Base-by-base conservation (phyloP, 2,329 filamentous ascomycete species). In the Arachnomyces sp. region DNA sequence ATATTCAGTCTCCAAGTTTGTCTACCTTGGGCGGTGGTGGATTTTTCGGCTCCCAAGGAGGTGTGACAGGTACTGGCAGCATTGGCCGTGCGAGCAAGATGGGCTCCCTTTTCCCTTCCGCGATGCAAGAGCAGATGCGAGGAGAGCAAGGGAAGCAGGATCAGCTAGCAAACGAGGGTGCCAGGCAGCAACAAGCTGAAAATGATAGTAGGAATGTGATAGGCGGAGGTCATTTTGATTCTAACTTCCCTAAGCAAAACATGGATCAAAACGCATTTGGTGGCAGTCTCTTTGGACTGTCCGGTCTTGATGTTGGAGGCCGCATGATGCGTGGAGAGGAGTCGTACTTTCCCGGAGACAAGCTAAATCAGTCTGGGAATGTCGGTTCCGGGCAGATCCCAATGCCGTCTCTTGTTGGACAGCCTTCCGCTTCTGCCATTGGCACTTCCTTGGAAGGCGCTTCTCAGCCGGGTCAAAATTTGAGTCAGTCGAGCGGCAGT, bases 41-140 rank as follows among this genome's bases (percentile, higher is more conserved):
- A 11, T 58, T 88, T 33, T 88, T 92, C 57, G 82, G 82, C 4
- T 72, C 78, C n/a, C 61, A 65, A 45, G 63, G 70, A 31, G 67
- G 63, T 4, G 69, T 75, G 29, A 68, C 72, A 32, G 66, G 72
- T 15, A 71, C 79, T 5, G 81, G 82, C 37, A 82, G 82, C 38
- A 77, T 85, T 34, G 79, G 85, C 25, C 80, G 87, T 29, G 75
- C 78, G 4, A 92, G 85, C 68, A 93, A 89, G 62, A 72, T 95
- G 30, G 84, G 85, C 2, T 89, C 87, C 1, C 69, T 98, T 16
- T 95, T 98, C 56, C 89, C 90, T 7, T 69, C 80, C 1, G 82
- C 84, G 3, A 89, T 94, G 84, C 89, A 95, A 64, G 85, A 88
- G 28, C 86, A 93, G 60, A 89, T 93, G 83, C 84, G 88, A 44